phyloP scores from a whole-genome alignment of 192 early-diverging fungal genomes.

The Dimargaris cristalligena region DNA sequence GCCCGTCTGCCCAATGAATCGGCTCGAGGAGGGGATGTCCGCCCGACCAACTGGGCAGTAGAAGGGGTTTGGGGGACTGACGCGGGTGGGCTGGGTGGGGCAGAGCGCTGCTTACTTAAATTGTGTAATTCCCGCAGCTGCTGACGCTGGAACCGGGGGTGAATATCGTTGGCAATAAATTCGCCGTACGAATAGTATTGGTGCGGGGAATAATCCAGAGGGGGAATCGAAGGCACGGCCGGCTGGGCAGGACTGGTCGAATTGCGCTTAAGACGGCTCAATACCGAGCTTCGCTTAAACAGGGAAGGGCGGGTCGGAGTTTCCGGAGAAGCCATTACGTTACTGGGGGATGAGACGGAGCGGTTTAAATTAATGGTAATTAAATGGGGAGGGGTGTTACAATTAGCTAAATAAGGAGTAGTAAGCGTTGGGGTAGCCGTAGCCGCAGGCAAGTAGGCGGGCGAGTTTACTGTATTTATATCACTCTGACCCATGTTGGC shows the following conservation, averaged over 20 bases:
- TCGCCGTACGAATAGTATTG: conserved; percentile 2
- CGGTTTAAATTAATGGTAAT: neutral
- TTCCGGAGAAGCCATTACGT: neutral
- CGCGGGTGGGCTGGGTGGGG: neutral
- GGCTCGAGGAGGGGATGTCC: neutral
- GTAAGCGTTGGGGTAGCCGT: neutral
- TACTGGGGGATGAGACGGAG: neutral
- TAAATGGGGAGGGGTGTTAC: neutral
- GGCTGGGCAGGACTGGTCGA: neutral
- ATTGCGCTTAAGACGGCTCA: neutral
- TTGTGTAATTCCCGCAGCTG: neutral
- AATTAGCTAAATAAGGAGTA: neutral
- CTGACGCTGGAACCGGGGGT: neutral
- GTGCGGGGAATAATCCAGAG: conserved; percentile 1
- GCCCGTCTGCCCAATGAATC: neutral
- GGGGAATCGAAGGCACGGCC: neutral
- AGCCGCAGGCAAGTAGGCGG: too few species aligned
- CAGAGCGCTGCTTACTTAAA: neutral
- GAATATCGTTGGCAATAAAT: neutral
- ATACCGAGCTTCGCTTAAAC: neutral
- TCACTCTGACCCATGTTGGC: too few species aligned
- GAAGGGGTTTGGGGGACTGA: neutral
- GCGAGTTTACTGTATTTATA: too few species aligned
- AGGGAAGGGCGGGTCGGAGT: neutral
- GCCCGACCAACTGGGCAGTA: neutral